Evolutionary conservation across 1,139 yeast species (phyloP).

Genomic region (Yamadazyma atlantica): DNA sequence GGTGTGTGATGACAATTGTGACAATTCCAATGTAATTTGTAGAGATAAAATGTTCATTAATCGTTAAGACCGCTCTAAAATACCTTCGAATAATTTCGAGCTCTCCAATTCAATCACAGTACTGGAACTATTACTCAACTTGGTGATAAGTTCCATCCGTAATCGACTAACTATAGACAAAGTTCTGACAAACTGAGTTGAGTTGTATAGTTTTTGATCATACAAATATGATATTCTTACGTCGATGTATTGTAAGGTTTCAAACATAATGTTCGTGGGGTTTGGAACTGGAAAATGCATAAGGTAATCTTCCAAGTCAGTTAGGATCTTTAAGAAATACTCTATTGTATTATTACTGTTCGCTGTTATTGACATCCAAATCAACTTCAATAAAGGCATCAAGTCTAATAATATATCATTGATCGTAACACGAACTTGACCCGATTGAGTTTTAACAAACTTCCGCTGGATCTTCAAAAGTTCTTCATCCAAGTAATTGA

Average conservation of each 20-base stretch:
- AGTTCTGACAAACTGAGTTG: constrained; percentile 49
- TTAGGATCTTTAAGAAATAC: constrained; percentile 60
- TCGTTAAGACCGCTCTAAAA: constrained; percentile 22
- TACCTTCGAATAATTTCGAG: constrained; percentile 41
- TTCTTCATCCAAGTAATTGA: constrained; percentile 60
- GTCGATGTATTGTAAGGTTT: constrained; percentile 14
- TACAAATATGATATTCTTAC: constrained; percentile 11
- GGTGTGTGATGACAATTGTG: too few species aligned
- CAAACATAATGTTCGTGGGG: constrained; percentile 8
- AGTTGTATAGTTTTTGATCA: constrained; percentile 20
- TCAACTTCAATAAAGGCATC: constrained; percentile 45
- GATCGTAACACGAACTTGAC: constrained; percentile 31
- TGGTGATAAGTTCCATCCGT: constrained; percentile 28
- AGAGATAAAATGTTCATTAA: too few species aligned
- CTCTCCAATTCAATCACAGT: constrained; percentile 24
- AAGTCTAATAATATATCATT: constrained; percentile 45
- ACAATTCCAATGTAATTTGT: too few species aligned
- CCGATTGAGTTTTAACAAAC: constrained; percentile 62
- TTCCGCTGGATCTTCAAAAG: constrained; percentile 59
- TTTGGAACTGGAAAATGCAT: constrained; percentile 35
- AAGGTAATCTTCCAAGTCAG: constrained; percentile 64
- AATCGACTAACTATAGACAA: constrained; percentile 48
- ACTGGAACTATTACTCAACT: constrained; percentile 19
- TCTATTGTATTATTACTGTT: constrained; percentile 52
- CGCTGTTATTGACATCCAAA: constrained; percentile 54